These are phyloP conservation scores for Thuja plicata DNA, from an alignment of 83 land plant species.

Conservation along the genomic window DNA sequence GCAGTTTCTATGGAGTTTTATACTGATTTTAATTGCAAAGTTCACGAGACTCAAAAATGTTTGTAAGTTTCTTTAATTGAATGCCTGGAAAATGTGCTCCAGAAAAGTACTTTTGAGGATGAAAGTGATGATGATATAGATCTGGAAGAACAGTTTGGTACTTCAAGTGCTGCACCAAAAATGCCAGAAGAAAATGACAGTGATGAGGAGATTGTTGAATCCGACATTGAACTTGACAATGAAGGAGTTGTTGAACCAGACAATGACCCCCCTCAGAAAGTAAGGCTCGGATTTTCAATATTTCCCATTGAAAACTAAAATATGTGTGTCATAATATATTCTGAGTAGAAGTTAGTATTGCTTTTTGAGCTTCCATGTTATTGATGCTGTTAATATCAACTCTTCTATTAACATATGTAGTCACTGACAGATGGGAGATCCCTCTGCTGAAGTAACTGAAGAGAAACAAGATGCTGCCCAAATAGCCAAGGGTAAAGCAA, in stretches of 20 bases:
- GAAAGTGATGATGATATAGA: slow-evolving; percentile 78
- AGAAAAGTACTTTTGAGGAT: slow-evolving; percentile 35
- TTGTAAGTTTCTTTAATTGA: background rate
- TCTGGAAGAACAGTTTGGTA: slow-evolving; percentile 23
- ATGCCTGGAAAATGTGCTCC: background rate
- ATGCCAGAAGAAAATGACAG: slow-evolving; percentile 31
- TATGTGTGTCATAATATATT: background rate
- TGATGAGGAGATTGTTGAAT: slow-evolving; percentile 71
- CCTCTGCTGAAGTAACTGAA: slow-evolving; percentile 83
- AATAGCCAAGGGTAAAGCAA: slow-evolving; percentile 70
- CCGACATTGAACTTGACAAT: slow-evolving; percentile 89
- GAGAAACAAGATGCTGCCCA: slow-evolving; percentile 88
- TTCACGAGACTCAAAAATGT: background rate
- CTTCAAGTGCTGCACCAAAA: slow-evolving; percentile 9
- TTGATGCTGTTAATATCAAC: background rate
- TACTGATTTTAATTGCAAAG: background rate
- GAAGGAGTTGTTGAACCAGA: slow-evolving; percentile 83
- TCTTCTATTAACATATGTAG: background rate
- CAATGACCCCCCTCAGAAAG: slow-evolving; percentile 89
- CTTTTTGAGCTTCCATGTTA: background rate
- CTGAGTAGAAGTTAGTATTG: background rate
- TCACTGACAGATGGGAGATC: slow-evolving; percentile 83
- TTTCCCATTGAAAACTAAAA: background rate
- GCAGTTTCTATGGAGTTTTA: background rate
- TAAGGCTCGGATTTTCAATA: slow-evolving; percentile 14